Evolutionary conservation across 192 early-diverging fungal genomes (phyloP), one percentile per base, ranked within the genome.

Genomic region (Coemansia interrupta): DNA sequence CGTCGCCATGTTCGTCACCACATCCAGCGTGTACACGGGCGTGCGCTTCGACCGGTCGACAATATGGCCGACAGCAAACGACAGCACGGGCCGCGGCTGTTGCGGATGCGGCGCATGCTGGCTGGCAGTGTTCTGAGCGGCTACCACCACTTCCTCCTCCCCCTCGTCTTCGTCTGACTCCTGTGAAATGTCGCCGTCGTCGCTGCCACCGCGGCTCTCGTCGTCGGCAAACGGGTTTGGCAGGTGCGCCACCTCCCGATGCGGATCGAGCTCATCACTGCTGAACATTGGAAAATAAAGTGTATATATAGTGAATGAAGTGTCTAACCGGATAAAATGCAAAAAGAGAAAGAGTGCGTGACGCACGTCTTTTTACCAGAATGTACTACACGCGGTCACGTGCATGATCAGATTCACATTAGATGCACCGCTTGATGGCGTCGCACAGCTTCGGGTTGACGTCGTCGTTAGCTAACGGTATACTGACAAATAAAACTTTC

Each of bases 21-120:
- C 58, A 17, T 75, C 72, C 30, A 80, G 64, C 10, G 61, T 68
- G 42, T 61, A 71, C 19, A 56, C 60, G 10, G 78, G 72, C 39
- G 56, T 43, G n/a, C 67, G 70, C 48, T 69, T 71, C 3, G 68
- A 63, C 26, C 78, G 72, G 63, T 80, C 78, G n/a, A 80, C 76
- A 5, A 69, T 14, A 17, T 69, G 72, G 30, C 58, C 64, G 9
- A 80, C 64, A 20, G 64, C 68, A 36, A 80, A 73, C 24, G 58
- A 36, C 50, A 80, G 64, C 39, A 61, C 42, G 5, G 67, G 67
- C 32, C 55, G 46, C 14, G 63, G 66, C 0, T 26, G 26, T 4
- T 26, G 26, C 4, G 26, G 4, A 3, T 26, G 26, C 4, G 26
- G 26, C 26, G 26, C 26, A n/a, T 61, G 40, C 26, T 19, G 4